Evolutionary conservation across 202 grass and related monocot species (phyloP).

Genomic region (Panicum hallii): DNA sequence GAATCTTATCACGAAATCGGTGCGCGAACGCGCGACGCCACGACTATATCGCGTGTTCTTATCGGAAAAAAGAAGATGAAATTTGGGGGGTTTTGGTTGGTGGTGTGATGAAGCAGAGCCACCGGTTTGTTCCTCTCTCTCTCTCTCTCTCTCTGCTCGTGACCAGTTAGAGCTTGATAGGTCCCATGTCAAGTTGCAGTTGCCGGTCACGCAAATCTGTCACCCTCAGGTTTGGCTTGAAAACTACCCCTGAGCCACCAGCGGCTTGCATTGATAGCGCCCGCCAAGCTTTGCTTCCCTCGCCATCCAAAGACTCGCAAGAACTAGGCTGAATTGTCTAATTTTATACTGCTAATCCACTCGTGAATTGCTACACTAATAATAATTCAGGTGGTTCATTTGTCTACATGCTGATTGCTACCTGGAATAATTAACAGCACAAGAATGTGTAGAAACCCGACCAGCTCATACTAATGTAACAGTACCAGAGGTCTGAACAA

Average conservation of each 20-base stretch:
- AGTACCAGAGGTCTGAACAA: neutral
- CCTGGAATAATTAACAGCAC: neutral
- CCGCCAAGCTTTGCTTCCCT: slow-evolving; percentile 32
- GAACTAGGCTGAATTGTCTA: slow-evolving; percentile 8
- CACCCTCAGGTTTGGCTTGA: neutral
- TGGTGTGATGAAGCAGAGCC: slow-evolving; percentile 7
- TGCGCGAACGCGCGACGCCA: neutral
- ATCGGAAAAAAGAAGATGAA: neutral
- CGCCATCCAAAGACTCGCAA: slow-evolving; percentile 17
- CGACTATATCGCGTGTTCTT: neutral
- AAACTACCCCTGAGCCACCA: neutral
- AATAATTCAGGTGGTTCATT: neutral
- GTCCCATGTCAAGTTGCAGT: neutral
- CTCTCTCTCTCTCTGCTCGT: neutral
- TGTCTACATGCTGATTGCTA: neutral
- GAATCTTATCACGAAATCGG: slow-evolving; percentile 55
- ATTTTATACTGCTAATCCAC: neutral
- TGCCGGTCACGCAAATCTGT: neutral
- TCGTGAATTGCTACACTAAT: neutral
- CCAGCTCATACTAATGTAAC: neutral
- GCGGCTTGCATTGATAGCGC: slow-evolving; percentile 4
- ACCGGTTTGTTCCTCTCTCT: neutral
- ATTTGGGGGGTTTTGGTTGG: neutral
- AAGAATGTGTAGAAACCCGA: too few relatives aligned
- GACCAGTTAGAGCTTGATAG: neutral